phyloP scores from a whole-genome alignment of 2,329 filamentous ascomycete genomes.

The Hirsutella thompsonii region DNA sequence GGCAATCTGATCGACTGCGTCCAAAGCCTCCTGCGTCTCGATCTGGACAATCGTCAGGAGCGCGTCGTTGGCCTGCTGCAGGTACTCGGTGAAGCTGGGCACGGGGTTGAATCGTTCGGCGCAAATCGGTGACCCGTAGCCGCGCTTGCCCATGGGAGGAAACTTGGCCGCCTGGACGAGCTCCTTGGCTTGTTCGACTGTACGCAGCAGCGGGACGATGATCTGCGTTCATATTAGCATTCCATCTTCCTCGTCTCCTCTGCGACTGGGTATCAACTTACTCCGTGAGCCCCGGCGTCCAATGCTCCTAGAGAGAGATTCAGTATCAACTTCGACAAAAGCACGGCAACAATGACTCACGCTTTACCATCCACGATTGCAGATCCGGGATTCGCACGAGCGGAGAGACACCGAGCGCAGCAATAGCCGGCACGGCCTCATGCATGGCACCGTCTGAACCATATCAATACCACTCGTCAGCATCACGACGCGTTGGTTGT shows the following conservation, averaged over 20 bases:
- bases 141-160: constrained; percentile 33
- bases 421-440: constrained; percentile 38
- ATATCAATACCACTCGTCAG: not conserved
- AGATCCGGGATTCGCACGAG: constrained; percentile 39
- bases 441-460: constrained; percentile 34
- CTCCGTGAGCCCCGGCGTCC: constrained; percentile 35
- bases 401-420: constrained; percentile 29
- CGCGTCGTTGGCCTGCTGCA: constrained; percentile 33
- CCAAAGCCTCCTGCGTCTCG: constrained; percentile 50
- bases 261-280: constrained; percentile 16
- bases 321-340: no score
- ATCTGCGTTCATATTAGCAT: constrained; percentile 15
- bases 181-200: constrained; percentile 28
- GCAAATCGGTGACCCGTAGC: constrained; percentile 36
- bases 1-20: constrained; percentile 48
- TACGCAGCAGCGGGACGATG: constrained; percentile 31
- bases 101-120: constrained; percentile 27
- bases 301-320: constrained; percentile 24
- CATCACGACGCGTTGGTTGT: no score
- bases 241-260: not conserved
- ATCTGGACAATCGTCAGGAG: constrained; percentile 56
- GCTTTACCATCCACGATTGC: constrained; percentile 33
- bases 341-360: constrained; percentile 9
- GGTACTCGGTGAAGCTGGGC: constrained; percentile 32
- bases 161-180: constrained; percentile 37